Evolutionary conservation across 495 filamentous ascomycete species (phyloP).

Genomic region (Penicillium pulvis): DNA sequence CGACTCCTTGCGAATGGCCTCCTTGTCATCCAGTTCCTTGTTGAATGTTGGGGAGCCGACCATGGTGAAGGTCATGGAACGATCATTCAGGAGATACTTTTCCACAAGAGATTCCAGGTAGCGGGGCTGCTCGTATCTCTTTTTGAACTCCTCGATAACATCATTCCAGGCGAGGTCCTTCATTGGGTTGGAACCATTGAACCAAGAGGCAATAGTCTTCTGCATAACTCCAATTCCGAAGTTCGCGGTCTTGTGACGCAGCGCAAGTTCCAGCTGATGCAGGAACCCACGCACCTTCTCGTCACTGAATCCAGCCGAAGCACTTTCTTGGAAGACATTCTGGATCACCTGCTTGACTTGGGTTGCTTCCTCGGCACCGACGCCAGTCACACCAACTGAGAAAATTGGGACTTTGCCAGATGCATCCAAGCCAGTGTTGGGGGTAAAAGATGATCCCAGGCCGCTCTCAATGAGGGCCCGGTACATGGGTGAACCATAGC

Average conservation of each 20-base stretch:
- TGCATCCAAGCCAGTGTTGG: constrained; percentile 88
- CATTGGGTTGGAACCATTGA: constrained; percentile 92
- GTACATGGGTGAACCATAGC: constrained; percentile 94
- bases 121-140: constrained; percentile 63
- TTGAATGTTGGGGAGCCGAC: constrained; percentile 74
- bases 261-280: constrained; percentile 84
- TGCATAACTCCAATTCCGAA: constrained; percentile 93
- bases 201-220: constrained; percentile 85
- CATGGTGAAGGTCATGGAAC: constrained; percentile 92
- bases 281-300: constrained; percentile 90
- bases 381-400: constrained; percentile 86
- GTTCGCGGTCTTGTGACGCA: constrained; percentile 93
- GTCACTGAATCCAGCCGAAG: constrained; percentile 76
- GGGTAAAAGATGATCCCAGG: constrained; percentile 87
- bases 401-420: constrained; percentile 78
- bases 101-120: constrained; percentile 86
- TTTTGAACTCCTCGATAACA: constrained; percentile 78
- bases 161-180: constrained; percentile 88
- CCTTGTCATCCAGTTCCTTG: constrained; percentile 74
- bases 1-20: constrained; percentile 64
- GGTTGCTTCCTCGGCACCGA: constrained; percentile 73
- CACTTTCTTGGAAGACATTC: constrained; percentile 64
- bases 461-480: constrained; percentile 87
- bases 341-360: constrained; percentile 73
- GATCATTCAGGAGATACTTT: constrained; percentile 86